Percentiles rank a stretch among this genome's conserved stretches.
phyloP scores from a whole-genome alignment of 139 green algal genomes.

The Astrephomene gubernaculifera region DNA sequence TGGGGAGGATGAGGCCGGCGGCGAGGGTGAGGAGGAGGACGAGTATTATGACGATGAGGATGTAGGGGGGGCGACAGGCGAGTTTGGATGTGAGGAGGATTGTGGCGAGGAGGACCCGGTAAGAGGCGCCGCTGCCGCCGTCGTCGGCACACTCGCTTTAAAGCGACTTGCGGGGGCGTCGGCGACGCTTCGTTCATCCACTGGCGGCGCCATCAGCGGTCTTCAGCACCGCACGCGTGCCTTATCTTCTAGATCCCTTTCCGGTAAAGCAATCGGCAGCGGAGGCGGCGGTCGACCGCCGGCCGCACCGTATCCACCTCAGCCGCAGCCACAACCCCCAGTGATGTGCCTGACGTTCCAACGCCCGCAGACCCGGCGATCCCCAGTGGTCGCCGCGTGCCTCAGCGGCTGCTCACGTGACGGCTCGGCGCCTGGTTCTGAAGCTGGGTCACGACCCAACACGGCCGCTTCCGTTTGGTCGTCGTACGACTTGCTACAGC shows the following conservation, averaged over 20 bases:
- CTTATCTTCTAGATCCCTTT: not conserved
- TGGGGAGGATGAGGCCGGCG: not conserved
- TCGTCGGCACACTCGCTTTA: not conserved
- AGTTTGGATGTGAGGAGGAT: not conserved
- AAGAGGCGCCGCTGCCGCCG: not conserved
- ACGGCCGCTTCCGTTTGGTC: constrained; percentile 25
- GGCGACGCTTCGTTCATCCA: too few relatives aligned
- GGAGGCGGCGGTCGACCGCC: not conserved
- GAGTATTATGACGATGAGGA: not conserved
- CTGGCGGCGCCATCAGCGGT: not conserved
- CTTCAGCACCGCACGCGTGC: too few relatives aligned
- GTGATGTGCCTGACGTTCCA: not conserved
- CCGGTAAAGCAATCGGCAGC: not conserved
- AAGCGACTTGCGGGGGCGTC: not conserved
- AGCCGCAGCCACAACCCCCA: not conserved
- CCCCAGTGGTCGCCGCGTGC: too few relatives aligned
- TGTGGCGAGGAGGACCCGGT: not conserved
- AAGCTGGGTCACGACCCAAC: not conserved
- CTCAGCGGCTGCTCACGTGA: not conserved
- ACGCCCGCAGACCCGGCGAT: not conserved
- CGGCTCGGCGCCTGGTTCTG: not conserved
- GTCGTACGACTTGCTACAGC: not conserved
- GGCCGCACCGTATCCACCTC: not conserved
- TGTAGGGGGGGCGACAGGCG: not conserved
- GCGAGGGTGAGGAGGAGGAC: not conserved